Conservation (phyloP, 108 stramenopile genomes). For the Nannochloropsis oceanica region DNA sequence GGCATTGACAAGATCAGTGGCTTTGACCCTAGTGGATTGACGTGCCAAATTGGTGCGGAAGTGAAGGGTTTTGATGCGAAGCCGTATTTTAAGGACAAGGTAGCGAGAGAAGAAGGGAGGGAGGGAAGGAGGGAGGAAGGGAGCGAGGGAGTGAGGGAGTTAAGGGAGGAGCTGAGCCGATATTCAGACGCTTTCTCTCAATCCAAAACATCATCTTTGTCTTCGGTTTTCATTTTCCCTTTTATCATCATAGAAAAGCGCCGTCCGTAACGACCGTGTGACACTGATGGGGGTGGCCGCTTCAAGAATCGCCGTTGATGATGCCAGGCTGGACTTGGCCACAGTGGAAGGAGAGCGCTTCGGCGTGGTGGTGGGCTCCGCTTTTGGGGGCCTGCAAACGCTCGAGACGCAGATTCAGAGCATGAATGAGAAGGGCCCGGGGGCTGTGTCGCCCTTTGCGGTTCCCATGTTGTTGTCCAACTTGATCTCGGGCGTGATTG, state of each 20-base stretch:
- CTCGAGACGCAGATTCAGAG: slow-evolving; percentile 73
- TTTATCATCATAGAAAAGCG: too few relatives aligned
- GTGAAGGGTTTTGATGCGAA: slow-evolving; percentile 61
- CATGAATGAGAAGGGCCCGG: slow-evolving; percentile 55
- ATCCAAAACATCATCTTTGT: too few relatives aligned
- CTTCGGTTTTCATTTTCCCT: too few relatives aligned
- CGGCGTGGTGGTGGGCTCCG: slow-evolving; percentile 77
- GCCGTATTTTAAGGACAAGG: slow-evolving; percentile 55
- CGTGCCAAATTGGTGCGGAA: slow-evolving; percentile 66
- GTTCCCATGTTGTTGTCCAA: slow-evolving; percentile 78
- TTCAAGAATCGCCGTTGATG: slow-evolving; percentile 55
- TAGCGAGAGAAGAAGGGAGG: too few relatives aligned
- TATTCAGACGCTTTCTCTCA: too few relatives aligned
- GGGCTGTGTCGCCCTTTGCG: slow-evolving; percentile 84
- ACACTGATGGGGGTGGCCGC: slow-evolving; percentile 80
- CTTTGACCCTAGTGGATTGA: slow-evolving; percentile 49
- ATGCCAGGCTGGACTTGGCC: slow-evolving; percentile 61
- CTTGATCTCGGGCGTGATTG: slow-evolving; percentile 23
- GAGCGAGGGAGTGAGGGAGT: too few relatives aligned
- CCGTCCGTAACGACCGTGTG: slow-evolving; percentile 67
- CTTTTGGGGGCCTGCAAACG: slow-evolving; percentile 80
- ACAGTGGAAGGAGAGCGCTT: slow-evolving; percentile 52
- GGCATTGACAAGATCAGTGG: slow-evolving; percentile 48
- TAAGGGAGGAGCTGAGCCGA: too few relatives aligned
- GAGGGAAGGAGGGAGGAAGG: too few relatives aligned